Evolutionary conservation across 257 asterid species (phyloP).

Genomic region (Salvia rosmarinus): DNA sequence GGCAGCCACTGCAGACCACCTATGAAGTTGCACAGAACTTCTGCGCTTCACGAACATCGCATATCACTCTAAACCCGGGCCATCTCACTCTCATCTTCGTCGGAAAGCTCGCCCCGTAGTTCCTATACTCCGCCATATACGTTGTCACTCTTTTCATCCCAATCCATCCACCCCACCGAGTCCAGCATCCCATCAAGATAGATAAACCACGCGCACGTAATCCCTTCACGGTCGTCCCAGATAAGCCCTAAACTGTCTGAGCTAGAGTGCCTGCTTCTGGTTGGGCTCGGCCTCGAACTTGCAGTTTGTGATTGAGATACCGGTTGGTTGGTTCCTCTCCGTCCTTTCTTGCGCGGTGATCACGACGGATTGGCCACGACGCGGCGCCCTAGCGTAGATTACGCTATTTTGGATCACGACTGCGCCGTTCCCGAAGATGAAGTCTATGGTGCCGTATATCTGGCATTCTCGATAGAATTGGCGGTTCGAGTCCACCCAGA

Average conservation of each 20-base stretch:
- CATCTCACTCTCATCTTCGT: constrained; percentile 16
- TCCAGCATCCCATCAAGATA: constrained; percentile 26
- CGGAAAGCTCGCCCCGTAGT: constrained; percentile 27
- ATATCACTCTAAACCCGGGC: constrained; percentile 17
- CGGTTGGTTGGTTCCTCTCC: constrained; percentile 20
- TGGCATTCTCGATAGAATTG: constrained; percentile 31
- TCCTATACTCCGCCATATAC: constrained; percentile 30
- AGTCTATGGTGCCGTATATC: constrained; percentile 37
- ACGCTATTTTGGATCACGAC: constrained; percentile 32
- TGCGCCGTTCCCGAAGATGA: constrained; percentile 40
- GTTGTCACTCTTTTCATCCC: not conserved
- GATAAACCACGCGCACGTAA: constrained; percentile 28
- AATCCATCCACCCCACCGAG: constrained; percentile 35
- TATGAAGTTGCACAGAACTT: constrained; percentile 19
- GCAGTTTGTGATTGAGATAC: constrained; percentile 32
- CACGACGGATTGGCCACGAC: not conserved
- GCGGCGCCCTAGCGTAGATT: constrained; percentile 29
- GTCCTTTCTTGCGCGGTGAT: constrained; percentile 36
- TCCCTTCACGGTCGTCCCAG: constrained; percentile 36
- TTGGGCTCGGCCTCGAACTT: constrained; percentile 5
- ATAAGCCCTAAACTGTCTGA: not conserved
- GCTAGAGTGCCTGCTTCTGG: not conserved
- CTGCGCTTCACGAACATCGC: constrained; percentile 1
- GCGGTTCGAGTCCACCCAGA: constrained; percentile 25
- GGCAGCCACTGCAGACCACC: constrained; percentile 33